These are phyloP conservation scores for Aspergillus brasiliensis DNA, from an alignment of 2,329 filamentous ascomycete genomes.

Conservation along the genomic window DNA sequence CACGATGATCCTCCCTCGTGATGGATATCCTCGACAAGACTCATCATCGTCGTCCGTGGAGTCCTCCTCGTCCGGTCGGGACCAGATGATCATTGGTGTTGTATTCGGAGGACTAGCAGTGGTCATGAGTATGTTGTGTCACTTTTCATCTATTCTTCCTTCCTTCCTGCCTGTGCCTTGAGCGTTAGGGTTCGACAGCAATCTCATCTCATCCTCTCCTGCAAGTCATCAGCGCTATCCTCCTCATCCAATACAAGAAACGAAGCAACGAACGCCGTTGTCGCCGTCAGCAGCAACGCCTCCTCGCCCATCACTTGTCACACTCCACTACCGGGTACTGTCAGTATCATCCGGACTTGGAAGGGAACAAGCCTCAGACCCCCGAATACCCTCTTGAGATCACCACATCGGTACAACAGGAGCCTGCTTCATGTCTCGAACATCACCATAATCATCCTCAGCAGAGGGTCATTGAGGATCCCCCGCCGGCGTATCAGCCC, in stretches of 20 bases:
- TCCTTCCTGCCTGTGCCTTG: not conserved
- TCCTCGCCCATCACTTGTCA: slow-evolving; percentile 13
- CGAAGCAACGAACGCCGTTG: slow-evolving; percentile 24
- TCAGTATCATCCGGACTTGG: slow-evolving; percentile 1
- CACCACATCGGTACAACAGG: not conserved
- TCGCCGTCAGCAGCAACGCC: slow-evolving; percentile 22
- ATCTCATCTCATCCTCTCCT: not conserved
- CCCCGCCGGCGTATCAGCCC: slow-evolving; percentile 32
- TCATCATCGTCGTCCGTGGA: not conserved
- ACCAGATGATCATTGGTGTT: slow-evolving; percentile 31
- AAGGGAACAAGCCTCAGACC: not conserved
- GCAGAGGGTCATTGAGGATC: slow-evolving; percentile 15
- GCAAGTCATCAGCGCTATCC: slow-evolving; percentile 27
- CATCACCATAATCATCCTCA: not conserved
- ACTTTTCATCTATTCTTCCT: not conserved
- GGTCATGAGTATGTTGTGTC: slow-evolving; percentile 26
- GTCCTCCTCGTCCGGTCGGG: not conserved
- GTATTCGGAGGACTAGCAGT: slow-evolving; percentile 30
- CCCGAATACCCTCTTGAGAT: not conserved
- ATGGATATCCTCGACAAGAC: not conserved
- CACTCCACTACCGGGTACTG: slow-evolving; percentile 1
- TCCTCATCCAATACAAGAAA: slow-evolving; percentile 29
- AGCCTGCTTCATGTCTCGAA: not conserved
- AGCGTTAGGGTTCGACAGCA: not conserved
- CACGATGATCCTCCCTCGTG: not conserved